A percentile compares a stretch with the other conserved stretches of the same genome.
Conservation (phyloP, 805 yeast genomes). For the Spencermartinsiella europaea region DNA sequence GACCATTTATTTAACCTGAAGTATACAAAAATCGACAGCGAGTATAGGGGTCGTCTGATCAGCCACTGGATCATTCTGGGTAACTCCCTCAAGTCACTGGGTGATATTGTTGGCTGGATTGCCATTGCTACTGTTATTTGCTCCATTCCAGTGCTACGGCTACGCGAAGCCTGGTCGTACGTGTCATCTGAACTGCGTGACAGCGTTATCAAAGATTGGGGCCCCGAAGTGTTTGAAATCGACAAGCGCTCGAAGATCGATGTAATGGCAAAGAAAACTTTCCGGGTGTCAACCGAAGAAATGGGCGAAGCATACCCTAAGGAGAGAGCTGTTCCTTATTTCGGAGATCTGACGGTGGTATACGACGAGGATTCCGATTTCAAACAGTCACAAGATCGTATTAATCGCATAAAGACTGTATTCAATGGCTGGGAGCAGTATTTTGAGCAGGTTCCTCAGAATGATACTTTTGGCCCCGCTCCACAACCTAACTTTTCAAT, state of each 20-base stretch:
- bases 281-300: slow-evolving; percentile 53
- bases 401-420: slow-evolving; percentile 64
- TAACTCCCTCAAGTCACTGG: slow-evolving; percentile 64
- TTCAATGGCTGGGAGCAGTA: slow-evolving; percentile 82
- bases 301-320: slow-evolving; percentile 73
- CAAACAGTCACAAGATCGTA: slow-evolving; percentile 56
- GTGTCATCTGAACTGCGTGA: slow-evolving; percentile 57
- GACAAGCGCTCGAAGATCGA: slow-evolving; percentile 66
- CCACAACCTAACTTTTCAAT: slow-evolving; percentile 31
- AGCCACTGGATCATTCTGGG: slow-evolving; percentile 87
- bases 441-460: slow-evolving; percentile 44
- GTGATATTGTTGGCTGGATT: slow-evolving; percentile 93
- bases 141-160: slow-evolving; percentile 73
- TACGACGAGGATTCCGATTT: slow-evolving; percentile 36
- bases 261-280: slow-evolving; percentile 46
- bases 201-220: slow-evolving; percentile 76
- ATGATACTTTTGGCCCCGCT: slow-evolving; percentile 30
- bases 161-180: slow-evolving; percentile 67
- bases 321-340: slow-evolving; percentile 77
- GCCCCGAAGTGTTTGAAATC: slow-evolving; percentile 84
- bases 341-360: slow-evolving; percentile 73
- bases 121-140: slow-evolving; percentile 82
- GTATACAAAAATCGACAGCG: slow-evolving; percentile 19
- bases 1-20: slow-evolving; percentile 55
- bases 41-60: slow-evolving; percentile 53